A percentile compares a stretch with the other conserved stretches of the same genome.
phyloP scores from a whole-genome alignment of 148 eudicot genomes.

The Polygonum maritimum region DNA sequence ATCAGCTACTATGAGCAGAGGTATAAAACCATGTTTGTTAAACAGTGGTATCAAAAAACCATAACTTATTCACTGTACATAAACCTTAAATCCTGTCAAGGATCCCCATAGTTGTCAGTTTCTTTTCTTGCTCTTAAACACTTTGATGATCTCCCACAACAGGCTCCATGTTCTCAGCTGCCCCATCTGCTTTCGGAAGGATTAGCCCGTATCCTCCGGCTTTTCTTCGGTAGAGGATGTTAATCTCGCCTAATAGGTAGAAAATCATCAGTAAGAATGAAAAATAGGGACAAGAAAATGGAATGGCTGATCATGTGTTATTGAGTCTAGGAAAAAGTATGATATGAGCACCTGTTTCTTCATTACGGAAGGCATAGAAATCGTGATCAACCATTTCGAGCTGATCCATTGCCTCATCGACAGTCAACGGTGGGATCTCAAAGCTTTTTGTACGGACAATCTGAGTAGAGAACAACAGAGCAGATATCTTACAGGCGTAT shows the following conservation, averaged over 20 bases:
- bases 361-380: conserved; percentile 45
- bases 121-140: not conserved
- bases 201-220: conserved; percentile 91
- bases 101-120: not conserved
- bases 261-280: not conserved
- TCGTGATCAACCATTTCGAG: conserved; percentile 76
- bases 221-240: conserved; percentile 72
- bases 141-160: conserved; percentile 6
- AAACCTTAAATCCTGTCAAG: not conserved
- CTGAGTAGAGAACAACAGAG: not conserved
- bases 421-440: conserved; percentile 84
- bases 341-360: conserved; percentile 2
- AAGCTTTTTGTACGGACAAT: conserved; percentile 46
- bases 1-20: not conserved
- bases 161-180: conserved; percentile 47
- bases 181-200: conserved; percentile 62
- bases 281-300: not conserved
- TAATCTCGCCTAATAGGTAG: conserved; percentile 51
- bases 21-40: not conserved
- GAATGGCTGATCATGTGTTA: not conserved
- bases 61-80: not conserved
- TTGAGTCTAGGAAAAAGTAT: not conserved
- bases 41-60: not conserved
- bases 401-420: conserved; percentile 80
- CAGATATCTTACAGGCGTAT: not conserved